Percentiles rank a stretch among this genome's conserved stretches.
These are phyloP conservation scores for Periconia sp. DNA, from an alignment of 2,329 filamentous ascomycete genomes.

Conservation along the genomic window DNA sequence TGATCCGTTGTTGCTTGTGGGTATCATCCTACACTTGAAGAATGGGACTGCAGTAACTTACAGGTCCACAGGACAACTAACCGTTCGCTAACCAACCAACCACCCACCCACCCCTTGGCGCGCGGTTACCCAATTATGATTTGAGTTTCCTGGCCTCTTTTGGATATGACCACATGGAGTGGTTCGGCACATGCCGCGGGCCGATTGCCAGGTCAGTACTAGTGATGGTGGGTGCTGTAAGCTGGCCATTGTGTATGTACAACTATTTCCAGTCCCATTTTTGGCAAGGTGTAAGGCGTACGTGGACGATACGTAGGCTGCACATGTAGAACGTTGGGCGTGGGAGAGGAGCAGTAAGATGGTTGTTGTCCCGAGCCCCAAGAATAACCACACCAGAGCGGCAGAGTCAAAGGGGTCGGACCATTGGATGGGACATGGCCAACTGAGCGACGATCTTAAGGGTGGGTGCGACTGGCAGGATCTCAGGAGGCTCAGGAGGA, in stretches of 20 bases:
- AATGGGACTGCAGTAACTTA: not conserved
- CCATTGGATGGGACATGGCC: not conserved
- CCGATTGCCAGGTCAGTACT: not conserved
- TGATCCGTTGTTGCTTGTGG: constrained; percentile 5
- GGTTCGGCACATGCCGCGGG: not conserved
- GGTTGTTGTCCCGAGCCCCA: no score
- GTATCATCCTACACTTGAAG: not conserved
- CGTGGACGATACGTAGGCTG: no score
- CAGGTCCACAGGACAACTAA: no score
- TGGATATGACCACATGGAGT: not conserved
- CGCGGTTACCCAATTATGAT: not conserved
- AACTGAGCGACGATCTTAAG: not conserved
- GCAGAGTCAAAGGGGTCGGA: no score
- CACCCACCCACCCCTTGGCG: not conserved
- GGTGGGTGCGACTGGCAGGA: no score
- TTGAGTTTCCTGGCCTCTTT: not conserved
- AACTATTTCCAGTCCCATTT: not conserved
- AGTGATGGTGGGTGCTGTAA: not conserved
- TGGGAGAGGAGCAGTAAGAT: no score
- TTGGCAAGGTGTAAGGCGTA: no score
- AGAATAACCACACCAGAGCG: no score
- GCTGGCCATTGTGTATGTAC: not conserved
- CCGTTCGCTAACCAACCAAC: no score
- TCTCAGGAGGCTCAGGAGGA: no score
- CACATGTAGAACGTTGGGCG: no score